Conservation (phyloP, 768 basidiomycete species). For the Rhodotorula diobovata region DNA sequence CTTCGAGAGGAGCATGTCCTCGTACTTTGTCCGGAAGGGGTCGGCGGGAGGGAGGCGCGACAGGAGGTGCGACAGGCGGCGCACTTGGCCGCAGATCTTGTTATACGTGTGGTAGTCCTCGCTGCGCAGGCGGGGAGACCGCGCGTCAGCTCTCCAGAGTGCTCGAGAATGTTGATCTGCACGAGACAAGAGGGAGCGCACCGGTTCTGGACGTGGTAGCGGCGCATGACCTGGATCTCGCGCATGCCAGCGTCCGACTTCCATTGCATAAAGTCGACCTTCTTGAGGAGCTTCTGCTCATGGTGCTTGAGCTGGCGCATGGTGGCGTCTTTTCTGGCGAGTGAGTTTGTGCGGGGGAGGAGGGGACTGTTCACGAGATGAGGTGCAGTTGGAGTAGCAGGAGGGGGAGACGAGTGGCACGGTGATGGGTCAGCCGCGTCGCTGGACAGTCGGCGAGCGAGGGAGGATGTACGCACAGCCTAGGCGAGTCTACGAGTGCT, state of each 20-base stretch:
- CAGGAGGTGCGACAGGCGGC: slow-evolving; percentile 77
- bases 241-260: slow-evolving; percentile 87
- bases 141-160: background rate
- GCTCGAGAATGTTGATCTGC: too few relatives aligned
- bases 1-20: slow-evolving; percentile 81
- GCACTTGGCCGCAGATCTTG: slow-evolving; percentile 81
- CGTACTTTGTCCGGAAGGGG: slow-evolving; percentile 76
- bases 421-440: too few relatives aligned
- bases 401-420: too few relatives aligned
- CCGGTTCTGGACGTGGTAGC: slow-evolving; percentile 90
- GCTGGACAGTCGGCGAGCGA: too few relatives aligned
- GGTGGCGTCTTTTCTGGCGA: background rate
- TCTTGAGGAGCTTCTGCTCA: slow-evolving; percentile 59
- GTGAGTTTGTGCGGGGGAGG: too few relatives aligned
- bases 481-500: too few relatives aligned
- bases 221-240: slow-evolving; percentile 87
- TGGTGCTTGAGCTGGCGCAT: slow-evolving; percentile 94
- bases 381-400: too few relatives aligned
- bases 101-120: slow-evolving; percentile 65
- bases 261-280: slow-evolving; percentile 92
- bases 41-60: slow-evolving; percentile 83
- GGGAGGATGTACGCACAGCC: too few relatives aligned
- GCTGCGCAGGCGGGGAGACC: background rate
- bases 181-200: slow-evolving; percentile 65
- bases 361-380: background rate